Percentiles rank a stretch among this genome's conserved stretches.
Conservation (phyloP, 139 green algal species). For the Chlorella sp. region DNA sequence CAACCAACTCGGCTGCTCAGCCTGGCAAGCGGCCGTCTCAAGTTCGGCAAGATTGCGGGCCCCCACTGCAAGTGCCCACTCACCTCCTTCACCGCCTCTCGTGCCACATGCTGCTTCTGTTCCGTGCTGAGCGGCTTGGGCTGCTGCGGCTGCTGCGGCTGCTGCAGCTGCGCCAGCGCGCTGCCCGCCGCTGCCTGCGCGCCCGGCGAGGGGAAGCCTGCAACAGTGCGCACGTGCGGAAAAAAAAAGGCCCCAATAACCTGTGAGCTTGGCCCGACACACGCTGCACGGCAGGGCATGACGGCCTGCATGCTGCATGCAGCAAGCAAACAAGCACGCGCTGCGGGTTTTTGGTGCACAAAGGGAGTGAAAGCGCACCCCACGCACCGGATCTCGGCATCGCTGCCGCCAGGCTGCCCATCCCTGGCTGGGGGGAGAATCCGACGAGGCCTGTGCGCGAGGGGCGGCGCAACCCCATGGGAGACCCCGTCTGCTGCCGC, state of each 20-base stretch:
- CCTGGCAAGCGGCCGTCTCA: neutral
- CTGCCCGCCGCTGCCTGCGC: neutral
- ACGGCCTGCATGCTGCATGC: no score
- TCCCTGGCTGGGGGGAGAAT: no score
- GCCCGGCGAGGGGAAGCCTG: constrained; percentile 7
- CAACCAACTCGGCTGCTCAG: neutral
- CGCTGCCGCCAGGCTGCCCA: no score
- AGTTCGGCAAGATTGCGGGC: neutral
- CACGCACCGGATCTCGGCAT: no score
- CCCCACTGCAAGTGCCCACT: neutral
- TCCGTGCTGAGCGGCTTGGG: constrained; percentile 19
- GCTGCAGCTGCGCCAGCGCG: constrained; percentile 5
- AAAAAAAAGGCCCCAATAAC: no score
- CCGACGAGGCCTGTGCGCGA: neutral
- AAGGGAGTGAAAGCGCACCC: no score
- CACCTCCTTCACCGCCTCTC: constrained; percentile 25
- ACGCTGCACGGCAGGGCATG: no score
- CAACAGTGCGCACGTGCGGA: neutral
- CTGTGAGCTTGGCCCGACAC: no score
- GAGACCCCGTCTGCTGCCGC: constrained; percentile 8
- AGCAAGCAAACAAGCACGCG: no score
- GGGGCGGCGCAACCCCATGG: constrained; percentile 5
- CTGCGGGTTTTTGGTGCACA: no score
- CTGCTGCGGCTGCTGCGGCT: neutral
- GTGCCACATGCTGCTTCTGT: constrained; percentile 3